phyloP scores from a whole-genome alignment of 352 stramenopile genomes.

The Pythium volutum region DNA sequence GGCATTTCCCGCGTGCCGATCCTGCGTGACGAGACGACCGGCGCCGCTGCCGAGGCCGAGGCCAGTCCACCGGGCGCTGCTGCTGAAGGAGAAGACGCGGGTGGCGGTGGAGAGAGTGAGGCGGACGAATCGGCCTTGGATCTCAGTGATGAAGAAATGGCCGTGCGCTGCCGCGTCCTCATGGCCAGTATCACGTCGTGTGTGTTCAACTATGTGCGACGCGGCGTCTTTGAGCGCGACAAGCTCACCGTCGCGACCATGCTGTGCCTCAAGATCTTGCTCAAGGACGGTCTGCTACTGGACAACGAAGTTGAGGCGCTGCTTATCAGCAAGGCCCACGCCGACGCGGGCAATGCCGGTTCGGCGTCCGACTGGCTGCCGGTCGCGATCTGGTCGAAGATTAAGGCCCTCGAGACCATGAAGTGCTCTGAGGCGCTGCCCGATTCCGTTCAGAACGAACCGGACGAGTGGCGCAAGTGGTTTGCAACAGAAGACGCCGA shows the following conservation, averaged over 20 bases:
- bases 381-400: slow-evolving; percentile 84
- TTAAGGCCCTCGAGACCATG: slow-evolving; percentile 92
- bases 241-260: slow-evolving; percentile 95
- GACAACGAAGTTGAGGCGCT: slow-evolving; percentile 91
- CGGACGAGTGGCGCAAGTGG: slow-evolving; percentile 96
- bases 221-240: slow-evolving; percentile 93
- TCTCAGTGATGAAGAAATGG: slow-evolving; percentile 90
- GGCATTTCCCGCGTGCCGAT: slow-evolving; percentile 91
- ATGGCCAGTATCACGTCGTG: slow-evolving; percentile 93
- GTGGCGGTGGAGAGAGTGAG: slow-evolving; percentile 19
- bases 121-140: slow-evolving; percentile 42
- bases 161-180: slow-evolving; percentile 72
- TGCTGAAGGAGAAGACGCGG: slow-evolving; percentile 29
- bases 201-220: slow-evolving; percentile 95
- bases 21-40: slow-evolving; percentile 29
- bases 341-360: slow-evolving; percentile 91
- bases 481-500: slow-evolving; percentile 96
- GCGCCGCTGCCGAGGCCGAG: slow-evolving; percentile 38
- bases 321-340: slow-evolving; percentile 80
- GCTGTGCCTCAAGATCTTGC: slow-evolving; percentile 92
- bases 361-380: slow-evolving; percentile 93
- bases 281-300: slow-evolving; percentile 84
- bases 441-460: slow-evolving; percentile 95
- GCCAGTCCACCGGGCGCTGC: slow-evolving; percentile 8
- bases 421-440: slow-evolving; percentile 92